Evolutionary conservation across 116 monocot genomes (phyloP), one percentile per base, ranked within the genome.

Genomic region (Iris pallida): DNA sequence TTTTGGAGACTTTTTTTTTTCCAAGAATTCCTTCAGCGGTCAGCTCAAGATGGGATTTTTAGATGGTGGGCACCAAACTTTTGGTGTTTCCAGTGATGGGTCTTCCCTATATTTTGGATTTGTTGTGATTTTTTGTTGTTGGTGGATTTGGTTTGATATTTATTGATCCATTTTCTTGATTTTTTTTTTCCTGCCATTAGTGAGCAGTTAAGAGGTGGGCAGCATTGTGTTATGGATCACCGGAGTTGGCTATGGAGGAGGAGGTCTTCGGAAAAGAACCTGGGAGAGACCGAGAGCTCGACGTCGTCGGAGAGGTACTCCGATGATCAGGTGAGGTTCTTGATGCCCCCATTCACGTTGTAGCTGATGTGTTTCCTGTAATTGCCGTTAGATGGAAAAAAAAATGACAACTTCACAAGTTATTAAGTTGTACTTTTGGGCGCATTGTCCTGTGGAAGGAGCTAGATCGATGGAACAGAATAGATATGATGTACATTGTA

Each of bases 311-410:
- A 78, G 77, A 49, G 72, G 57, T 77, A 42, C 61, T 75, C 78
- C 5, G 78, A 74, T 64, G 82, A 87, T 61, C 86, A 77, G 82
- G 86, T 84, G 30, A 30, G 30, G 30, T 30, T 30, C 30, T 30
- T 30, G 30, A 30, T 30, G 2, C 30, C 30, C 30, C 30, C 30
- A 30, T 3, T 30, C 30, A 1, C 3, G 30, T 30, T 30, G 30
- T 30, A 30, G 30, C 30, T 30, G 30, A 1, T 30, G 30, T 30
- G 30, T 30, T 30, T 30, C 30, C 30, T 30, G 30, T 30, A 30
- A 30, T 3, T 30, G 30, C 30, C 30, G 30, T 30, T 30, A 30
- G 30, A 30, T 30, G 30, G n/a, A n/a, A n/a, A 30, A 30, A 30
- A 30, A 30, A 30, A 30, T 30, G 30, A 30, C 30, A 30, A 30